Evolutionary conservation across 2,329 filamentous ascomycete species (phyloP), one percentile per base, ranked within the genome.

Genomic region (Trichoderma afroharzianum): DNA sequence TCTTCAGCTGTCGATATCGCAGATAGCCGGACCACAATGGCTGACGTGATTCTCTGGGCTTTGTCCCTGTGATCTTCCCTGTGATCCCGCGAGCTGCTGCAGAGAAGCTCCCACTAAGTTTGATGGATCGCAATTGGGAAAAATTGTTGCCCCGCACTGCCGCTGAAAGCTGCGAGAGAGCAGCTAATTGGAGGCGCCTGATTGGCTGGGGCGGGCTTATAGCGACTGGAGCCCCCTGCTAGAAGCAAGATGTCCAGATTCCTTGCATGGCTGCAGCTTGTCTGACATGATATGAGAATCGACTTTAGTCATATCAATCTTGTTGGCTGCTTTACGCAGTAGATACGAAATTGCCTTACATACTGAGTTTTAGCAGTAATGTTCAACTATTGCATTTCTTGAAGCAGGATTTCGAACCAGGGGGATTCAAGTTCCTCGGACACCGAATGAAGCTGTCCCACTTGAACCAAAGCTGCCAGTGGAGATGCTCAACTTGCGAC

Each of bases 31-130:
- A 26, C 26, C 53, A 55, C 64, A 70, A 43, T 59, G 70, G 63
- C 63, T 68, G 63, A 71, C 63, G 63, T 71, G 63, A 71, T 64
- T 50, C 69, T 53, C 68, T 76, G 71, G 72, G 62, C 59, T 77
- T 72, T 74, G 73, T 75, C 77, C 78, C 78, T 80, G 79, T 81
- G 77, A 77, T 79, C 76, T 79, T 78, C 78, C 79, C 78, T 79
- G 79, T 81, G 77, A 79, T 70, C 67, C 30, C 36, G 57, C 53
- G 33, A 68, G 64, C 53, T 68, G 28, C 64, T 39, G 8, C 59
- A 33, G 43, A 32, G 58, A 63, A 53, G 39, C 43, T 57, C 61
- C 50, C 68, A 63, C 61, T 67, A 69, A 36, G 55, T 43, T 43
- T 43, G 39, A 71, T 50, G 26, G 58, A 71, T 50, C 33, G 58